These are phyloP conservation scores for Amphibolis antarctica DNA, from an alignment of 106 monocot genomes.

Conservation along the genomic window DNA sequence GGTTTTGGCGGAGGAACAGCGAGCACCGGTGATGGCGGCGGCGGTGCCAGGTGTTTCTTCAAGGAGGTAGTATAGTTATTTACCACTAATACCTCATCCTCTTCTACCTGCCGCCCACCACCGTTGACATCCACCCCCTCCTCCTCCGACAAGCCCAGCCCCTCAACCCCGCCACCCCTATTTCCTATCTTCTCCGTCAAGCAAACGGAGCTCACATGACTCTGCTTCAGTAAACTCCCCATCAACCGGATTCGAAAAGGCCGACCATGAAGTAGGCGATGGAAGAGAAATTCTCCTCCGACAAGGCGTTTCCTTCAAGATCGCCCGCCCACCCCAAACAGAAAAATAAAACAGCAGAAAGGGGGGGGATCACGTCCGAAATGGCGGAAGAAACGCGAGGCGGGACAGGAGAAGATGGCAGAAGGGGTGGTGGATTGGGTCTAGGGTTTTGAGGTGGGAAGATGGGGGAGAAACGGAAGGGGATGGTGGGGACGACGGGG, in stretches of 20 bases:
- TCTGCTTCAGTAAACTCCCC: constrained; percentile 30
- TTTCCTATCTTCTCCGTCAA: constrained; percentile 27
- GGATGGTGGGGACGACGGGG: not conserved
- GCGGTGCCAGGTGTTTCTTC: not conserved
- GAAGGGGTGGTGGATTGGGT: not conserved
- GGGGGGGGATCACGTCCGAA: not conserved
- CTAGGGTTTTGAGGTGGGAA: not conserved
- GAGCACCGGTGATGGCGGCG: not conserved
- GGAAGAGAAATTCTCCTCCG: constrained; percentile 1
- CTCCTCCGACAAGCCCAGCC: constrained; percentile 30
- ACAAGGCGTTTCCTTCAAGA: constrained; percentile 4
- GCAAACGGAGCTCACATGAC: constrained; percentile 3
- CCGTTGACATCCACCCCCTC: constrained; percentile 39
- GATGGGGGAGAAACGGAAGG: not conserved
- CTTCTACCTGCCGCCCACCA: not conserved
- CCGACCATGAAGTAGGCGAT: constrained; percentile 12
- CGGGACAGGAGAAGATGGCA: not conserved
- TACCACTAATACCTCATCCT: not conserved
- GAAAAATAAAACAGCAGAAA: not conserved
- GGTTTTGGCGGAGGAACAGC: constrained; percentile 7
- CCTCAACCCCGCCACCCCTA: constrained; percentile 20
- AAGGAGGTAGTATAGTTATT: not conserved
- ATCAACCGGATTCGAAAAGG: constrained; percentile 51
- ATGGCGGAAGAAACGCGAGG: not conserved
- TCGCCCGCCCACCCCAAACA: not conserved